Conservation (phyloP, 352 stramenopile genomes). For the Globisporangium nagaii region DNA sequence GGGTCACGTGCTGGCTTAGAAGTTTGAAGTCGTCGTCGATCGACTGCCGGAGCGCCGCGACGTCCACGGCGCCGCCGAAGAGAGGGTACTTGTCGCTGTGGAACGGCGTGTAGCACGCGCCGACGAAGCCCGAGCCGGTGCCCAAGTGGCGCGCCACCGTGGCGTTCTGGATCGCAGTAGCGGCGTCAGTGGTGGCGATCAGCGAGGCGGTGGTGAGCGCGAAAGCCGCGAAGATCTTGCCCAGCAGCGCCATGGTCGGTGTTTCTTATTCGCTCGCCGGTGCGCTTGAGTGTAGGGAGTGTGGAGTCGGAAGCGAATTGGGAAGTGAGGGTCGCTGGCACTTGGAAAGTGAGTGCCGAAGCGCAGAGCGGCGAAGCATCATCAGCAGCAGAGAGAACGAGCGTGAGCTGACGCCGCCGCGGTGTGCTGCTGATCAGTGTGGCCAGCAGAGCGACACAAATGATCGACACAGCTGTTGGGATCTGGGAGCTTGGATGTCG, state of each 20-base stretch:
- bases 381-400: too few species aligned
- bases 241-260: not conserved
- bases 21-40: conserved; percentile 17
- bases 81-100: conserved; percentile 15
- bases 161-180: not conserved
- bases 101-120: conserved; percentile 16
- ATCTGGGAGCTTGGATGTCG: too few species aligned
- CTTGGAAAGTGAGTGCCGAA: too few species aligned
- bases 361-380: too few species aligned
- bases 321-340: conserved; percentile 1
- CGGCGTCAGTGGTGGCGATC: not conserved
- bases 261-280: too few species aligned
- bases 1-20: conserved; percentile 9
- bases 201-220: not conserved
- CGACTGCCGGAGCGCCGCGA: not conserved
- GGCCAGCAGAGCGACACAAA: too few species aligned
- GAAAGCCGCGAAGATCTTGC: not conserved
- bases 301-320: not conserved
- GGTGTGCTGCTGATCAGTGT: too few species aligned
- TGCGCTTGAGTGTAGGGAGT: too few species aligned
- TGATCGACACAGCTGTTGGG: too few species aligned
- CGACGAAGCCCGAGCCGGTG: not conserved
- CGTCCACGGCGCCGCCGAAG: conserved; percentile 1
- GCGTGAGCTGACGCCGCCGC: too few species aligned
- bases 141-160: not conserved